phyloP scores from a whole-genome alignment of 192 early-diverging fungal species.

The Paraglomus occultum region DNA sequence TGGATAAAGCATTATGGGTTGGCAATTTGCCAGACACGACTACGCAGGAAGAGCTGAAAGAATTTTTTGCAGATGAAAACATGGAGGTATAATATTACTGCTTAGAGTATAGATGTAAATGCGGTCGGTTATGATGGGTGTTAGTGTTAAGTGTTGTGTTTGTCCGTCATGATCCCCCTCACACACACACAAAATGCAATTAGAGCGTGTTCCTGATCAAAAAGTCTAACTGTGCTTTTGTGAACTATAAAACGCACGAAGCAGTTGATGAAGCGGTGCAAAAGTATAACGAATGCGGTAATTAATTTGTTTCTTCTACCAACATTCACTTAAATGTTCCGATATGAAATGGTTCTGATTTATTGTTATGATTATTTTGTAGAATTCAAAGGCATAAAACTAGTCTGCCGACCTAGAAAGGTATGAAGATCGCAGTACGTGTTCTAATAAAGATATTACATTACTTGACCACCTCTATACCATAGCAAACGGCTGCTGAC shows the following conservation, averaged over 20 bases:
- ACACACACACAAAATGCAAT: too few relatives aligned
- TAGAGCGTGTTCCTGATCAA: conserved; percentile 48
- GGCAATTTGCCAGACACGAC: conserved; percentile 48
- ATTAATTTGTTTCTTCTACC: not conserved
- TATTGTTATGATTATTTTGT: not conserved
- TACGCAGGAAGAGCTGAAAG: conserved; percentile 41
- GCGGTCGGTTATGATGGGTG: too few relatives aligned
- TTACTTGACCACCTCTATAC: not conserved
- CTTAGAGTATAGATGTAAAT: too few relatives aligned
- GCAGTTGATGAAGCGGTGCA: conserved; percentile 43
- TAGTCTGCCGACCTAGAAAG: conserved; percentile 48
- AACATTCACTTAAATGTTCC: not conserved
- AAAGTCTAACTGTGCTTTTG: conserved; percentile 51
- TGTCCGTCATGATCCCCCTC: not conserved
- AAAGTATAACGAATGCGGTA: conserved; percentile 43
- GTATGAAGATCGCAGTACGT: conserved; percentile 1
- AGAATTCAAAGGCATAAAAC: conserved; percentile 45
- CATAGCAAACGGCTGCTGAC: conserved; percentile 26
- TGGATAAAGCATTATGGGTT: conserved; percentile 53
- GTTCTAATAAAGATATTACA: too few relatives aligned
- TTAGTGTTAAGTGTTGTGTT: not conserved
- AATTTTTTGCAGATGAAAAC: conserved; percentile 46
- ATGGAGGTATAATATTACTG: conserved; percentile 39
- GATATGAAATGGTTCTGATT: not conserved
- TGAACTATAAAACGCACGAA: conserved; percentile 49